These are phyloP conservation scores for Phaeoacremonium minimum DNA, from an alignment of 2,329 filamentous ascomycete species.

Conservation along the genomic window DNA sequence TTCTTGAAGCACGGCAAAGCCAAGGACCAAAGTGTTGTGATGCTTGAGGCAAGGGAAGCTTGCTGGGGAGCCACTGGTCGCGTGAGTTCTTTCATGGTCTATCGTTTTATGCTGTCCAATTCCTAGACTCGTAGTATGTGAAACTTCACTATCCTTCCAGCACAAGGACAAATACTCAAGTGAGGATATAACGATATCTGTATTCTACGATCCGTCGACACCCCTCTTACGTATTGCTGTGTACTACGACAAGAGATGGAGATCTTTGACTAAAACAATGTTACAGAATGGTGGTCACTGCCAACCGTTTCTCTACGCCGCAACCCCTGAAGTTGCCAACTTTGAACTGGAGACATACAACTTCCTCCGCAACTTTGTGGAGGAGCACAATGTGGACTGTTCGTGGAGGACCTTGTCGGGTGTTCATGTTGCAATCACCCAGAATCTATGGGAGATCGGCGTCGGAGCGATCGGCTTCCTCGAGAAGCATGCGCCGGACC, in stretches of 20 bases:
- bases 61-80: slow-evolving; percentile 83
- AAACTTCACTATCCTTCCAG: too few species aligned
- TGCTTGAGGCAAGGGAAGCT: slow-evolving; percentile 75
- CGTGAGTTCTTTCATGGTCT: slow-evolving; percentile 50
- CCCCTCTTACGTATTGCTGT: too few species aligned
- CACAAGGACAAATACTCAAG: too few species aligned
- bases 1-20: slow-evolving; percentile 46
- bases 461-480: slow-evolving; percentile 46
- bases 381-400: slow-evolving; percentile 56
- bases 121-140: too few species aligned
- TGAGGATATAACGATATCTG: too few species aligned
- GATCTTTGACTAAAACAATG: neutral
- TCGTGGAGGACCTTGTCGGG: slow-evolving; percentile 63
- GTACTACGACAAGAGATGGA: too few species aligned
- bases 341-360: slow-evolving; percentile 71
- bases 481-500: slow-evolving; percentile 45
- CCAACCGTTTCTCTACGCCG: slow-evolving; percentile 64
- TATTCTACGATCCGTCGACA: too few species aligned
- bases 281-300: slow-evolving; percentile 68
- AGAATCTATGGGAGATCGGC: slow-evolving; percentile 49
- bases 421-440: slow-evolving; percentile 59
- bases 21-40: slow-evolving; percentile 51
- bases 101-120: too few species aligned
- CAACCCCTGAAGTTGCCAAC: slow-evolving; percentile 54
- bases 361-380: slow-evolving; percentile 54